Conservation (phyloP, 768 basidiomycete genomes). For the Pisolithus albus region DNA sequence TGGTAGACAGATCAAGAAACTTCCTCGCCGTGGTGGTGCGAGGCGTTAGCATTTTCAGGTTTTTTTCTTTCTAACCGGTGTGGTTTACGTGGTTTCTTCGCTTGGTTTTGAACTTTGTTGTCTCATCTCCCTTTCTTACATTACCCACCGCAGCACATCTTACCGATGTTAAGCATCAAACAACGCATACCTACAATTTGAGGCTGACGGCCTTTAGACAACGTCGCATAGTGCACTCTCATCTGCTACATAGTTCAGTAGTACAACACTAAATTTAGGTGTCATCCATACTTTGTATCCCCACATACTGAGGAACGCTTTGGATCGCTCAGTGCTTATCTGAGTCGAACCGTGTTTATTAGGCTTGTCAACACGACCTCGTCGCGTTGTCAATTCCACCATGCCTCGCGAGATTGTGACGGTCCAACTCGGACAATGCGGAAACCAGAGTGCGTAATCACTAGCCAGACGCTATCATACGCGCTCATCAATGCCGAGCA, state of each 20-base stretch:
- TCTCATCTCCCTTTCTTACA: conserved; percentile 10
- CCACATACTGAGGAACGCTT: no score
- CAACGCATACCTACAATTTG: conserved; percentile 21
- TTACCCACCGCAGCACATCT: conserved; percentile 11
- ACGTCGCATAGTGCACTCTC: conserved; percentile 14
- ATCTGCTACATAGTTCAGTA: background rate
- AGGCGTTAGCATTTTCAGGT: conserved; percentile 15
- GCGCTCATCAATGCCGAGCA: conserved; percentile 23
- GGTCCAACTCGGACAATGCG: conserved; percentile 84
- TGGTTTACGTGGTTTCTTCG: conserved; percentile 3
- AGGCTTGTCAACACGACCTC: background rate
- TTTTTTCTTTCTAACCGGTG: conserved; percentile 2
- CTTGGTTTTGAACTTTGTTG: conserved; percentile 7
- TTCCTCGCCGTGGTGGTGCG: conserved; percentile 37
- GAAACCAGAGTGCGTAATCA: conserved; percentile 70
- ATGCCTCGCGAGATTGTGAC: conserved; percentile 87
- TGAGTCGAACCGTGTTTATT: background rate
- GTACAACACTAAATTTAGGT: no score
- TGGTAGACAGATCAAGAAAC: conserved; percentile 45
- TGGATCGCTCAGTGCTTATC: no score
- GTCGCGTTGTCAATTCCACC: conserved; percentile 7
- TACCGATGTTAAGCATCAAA: conserved; percentile 23
- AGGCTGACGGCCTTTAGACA: conserved; percentile 30
- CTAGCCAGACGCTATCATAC: background rate
- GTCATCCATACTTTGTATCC: no score